Base-by-base conservation (phyloP, 306 rosid species). In the Prunus mira region DNA sequence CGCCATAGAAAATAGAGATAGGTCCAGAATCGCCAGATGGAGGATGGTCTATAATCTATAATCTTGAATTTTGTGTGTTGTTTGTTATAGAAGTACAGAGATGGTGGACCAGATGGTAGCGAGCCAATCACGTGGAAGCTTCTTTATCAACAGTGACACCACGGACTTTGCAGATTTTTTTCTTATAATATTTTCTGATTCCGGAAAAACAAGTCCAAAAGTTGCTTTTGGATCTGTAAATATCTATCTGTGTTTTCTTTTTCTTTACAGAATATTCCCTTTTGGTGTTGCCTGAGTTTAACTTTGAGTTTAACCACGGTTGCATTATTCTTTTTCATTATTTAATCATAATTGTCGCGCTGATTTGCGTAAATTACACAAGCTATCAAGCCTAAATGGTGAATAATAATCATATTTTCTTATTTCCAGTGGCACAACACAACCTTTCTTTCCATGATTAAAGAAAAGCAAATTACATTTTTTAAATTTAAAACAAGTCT, bases 71-170 rank as follows among this genome's bases (percentile, higher is more conserved):
- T 34, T 34, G 41, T 34, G 41, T 34, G 41, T 34, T 34, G 41
- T 34, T 34, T 34, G 41, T 5, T 34, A 34, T 34, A 34, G 1
- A 34, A 5, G 41, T 5, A 34, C 8, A 22, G 28, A 6, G 55
- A 3, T 5, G 74, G 25, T 56, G 52, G 50, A 41, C 2, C 71
- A 22, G 1, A 13, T 47, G 32, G 12, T 7, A 34, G 50, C 30
- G 3, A 47, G 41, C 71, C 72, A 22, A 34, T 82, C 85, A 78
- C 73, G 49, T 77, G 79, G 85, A 67, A 65, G 30, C 74, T 60
- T 77, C 76, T 67, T 60, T 52, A 5, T 9, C 68, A 46, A 64
- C 38, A n/a, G 69, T 34, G 65, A 60, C 17, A 14, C 32, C 51
- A 45, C 69, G 58, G 55, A 24, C 72, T 32, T 17, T 19, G 52